phyloP scores from a whole-genome alignment of 257 asterid species.

The Przewalskia tangutica region DNA sequence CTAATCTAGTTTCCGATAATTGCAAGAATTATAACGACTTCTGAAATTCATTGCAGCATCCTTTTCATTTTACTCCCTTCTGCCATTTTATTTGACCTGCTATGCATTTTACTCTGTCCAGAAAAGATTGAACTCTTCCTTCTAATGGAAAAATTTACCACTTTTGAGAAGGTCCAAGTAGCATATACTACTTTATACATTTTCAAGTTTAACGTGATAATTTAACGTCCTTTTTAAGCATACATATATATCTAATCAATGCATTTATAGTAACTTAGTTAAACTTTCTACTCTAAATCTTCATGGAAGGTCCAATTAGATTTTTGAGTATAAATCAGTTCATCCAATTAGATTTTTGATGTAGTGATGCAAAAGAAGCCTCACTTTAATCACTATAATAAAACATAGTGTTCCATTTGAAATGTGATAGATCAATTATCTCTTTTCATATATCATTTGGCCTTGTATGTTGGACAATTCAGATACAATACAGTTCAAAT shows the following conservation, averaged over 20 bases:
- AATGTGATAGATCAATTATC: neutral
- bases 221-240: neutral
- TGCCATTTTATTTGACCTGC: neutral
- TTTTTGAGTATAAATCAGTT: no score
- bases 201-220: neutral
- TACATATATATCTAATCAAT: no score
- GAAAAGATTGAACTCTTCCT: neutral
- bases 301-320: neutral
- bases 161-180: neutral
- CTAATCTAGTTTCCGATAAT: neutral
- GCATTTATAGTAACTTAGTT: neutral
- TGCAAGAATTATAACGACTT: neutral
- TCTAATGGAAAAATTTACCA: no score
- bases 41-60: neutral
- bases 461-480: no score
- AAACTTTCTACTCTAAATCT: neutral
- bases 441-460: no score
- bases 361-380: no score
- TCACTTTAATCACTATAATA: no score
- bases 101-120: neutral
- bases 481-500: no score
- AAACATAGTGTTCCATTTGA: neutral
- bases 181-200: neutral
- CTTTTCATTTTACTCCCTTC: neutral
- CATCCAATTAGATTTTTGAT: no score